Base-by-base conservation (phyloP, 2,329 filamentous ascomycete species). In the Xylaria sp. region DNA sequence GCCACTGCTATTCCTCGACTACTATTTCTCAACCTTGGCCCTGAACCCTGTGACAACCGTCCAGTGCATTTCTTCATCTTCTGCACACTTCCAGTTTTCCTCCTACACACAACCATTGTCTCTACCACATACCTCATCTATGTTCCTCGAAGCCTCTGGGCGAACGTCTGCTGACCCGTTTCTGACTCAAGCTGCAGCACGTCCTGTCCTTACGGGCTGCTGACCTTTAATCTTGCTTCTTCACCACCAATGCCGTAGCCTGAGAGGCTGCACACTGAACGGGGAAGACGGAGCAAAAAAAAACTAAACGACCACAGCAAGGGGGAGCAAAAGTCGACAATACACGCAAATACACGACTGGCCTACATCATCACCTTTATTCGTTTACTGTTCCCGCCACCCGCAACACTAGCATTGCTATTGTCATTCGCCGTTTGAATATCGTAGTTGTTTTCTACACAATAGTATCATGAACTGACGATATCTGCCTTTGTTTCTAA, bases 401-500 rank as follows among this genome's bases (percentile, higher is more conserved):
- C 58, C 40, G 55, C 64, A 63, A 56, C 63, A 33, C 58, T 27
- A 37, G 29, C 54, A 47, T 54, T 55, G 54, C 25, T 51, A 54
- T 38, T 58, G 19, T 25, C 35, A 47, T 35, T 58, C 62, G 44
- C 38, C 46, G 38, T 60, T 56, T 57, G 19, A 60, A 53, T 33
- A 40, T 35, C 59, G 56, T 63, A 53, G 41, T 62, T 51, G 54
- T 52, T 33, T 56, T 38, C 54, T 25, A 44, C 51, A 54, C 61
- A 19, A 65, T 64, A 61, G 60, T 67, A 65, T 60, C 60, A 65
- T 73, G 61, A 68, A 72, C 74, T 77, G 64, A 76, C 71, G 60
- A 65, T 66, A 72, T 62, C 64, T 67, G 70, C 75, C 68, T 64
- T 65, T 72, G 68, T 63, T 64, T 74, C 67, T 69, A 79, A 74